Base-by-base conservation (phyloP, 1,284 basidiomycete species). In the Austroboletus niveus region DNA sequence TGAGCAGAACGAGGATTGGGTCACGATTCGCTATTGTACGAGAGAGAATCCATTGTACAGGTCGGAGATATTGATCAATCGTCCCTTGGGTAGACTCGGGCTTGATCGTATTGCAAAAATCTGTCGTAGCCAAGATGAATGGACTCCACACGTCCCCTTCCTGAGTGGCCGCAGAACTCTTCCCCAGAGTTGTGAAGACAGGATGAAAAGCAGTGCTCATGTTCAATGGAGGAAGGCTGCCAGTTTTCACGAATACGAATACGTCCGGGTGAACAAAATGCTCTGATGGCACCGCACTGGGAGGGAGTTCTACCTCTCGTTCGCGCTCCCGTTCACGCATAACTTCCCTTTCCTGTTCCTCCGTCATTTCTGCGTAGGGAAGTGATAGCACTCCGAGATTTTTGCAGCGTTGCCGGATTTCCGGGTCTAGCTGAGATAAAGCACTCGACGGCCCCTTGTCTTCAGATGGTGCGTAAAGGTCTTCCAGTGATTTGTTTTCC, bases 301-400 rank as follows among this genome's bases (percentile, higher is more conserved):
- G 44, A 42, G 43, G 49, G 5, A 42, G 29, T 24, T 46, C 49
- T 5, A 42, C 44, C 27, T 52, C 48, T 29, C 41, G 44, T 39
- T 53, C 40, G 2, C 51, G 51, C 7, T 49, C 48, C 4, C 30
- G 39, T 22, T 47, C 50, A 7, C 42, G 31, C 6, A 24, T 15
- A 12, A 47, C 42, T 11, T 54, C 45, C 17, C 39, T 9, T 41
- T 41, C 39, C 22, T 24, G 39, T 24, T 41, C 39, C 22, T 41
- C 39, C 7, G 10, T 10, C 39, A 41, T 22, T 5, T 22, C 9
- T 41, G 20, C 39, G 5, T 7, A 11, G 8, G 39, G n/a, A 45
- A 27, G 40, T 2, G 24, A 20, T 14, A 40, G 24, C 6, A 50
- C 30, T 5, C 48, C 48, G 8, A 50, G 30, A 7, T 32, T 11